Base-by-base conservation (phyloP, 2,329 filamentous ascomycete species). In the Xylariaceae sp. region DNA sequence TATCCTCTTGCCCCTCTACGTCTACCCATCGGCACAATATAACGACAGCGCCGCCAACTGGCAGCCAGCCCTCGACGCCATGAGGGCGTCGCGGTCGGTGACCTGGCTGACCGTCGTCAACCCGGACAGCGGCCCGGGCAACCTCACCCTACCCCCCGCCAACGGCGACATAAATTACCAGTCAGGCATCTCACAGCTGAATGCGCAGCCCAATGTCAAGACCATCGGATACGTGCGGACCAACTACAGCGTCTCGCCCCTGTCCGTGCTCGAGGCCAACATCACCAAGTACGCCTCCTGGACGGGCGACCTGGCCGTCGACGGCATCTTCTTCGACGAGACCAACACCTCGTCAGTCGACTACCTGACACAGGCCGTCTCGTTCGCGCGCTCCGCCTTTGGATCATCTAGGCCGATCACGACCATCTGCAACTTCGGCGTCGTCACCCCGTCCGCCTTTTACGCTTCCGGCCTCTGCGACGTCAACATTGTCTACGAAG, bases 171-270 rank as follows among this genome's bases (percentile, higher is more conserved):
- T 46, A 0, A 56, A 58, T 41, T 66, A 64, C 42, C 58, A 58
- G 21, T 38, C 49, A 7, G 60, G 52, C 1, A 53, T 68, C 16
- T 46, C 55, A 5, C 57, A 54, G 36, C 52, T 68, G 3, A 66
- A 65, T 41, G 52, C 47, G 6, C 61, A 61, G 35, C 13, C 53
- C 31, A 68, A 68, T 40, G 59, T 65, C 12, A 49, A 54, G 0
- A 54, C 60, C 2, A 45, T 69, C n/a, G 66, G 66, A 9, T 69
- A 69, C 39, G 60, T 68, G 9, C 56, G 56, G 4, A 66, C 63
- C 1, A 40, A 42, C 4, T 64, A 65, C 40, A 62, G 53, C 2
- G 46, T 44, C 2, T 47, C 60, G 13, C 46, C 56, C 32, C 41
- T 59, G n/a, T 35, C 51, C 3, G 51, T 51, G 3, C 59, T 69